Evolutionary conservation across 1,139 yeast species (phyloP).

Genomic region (Magnusiomyces magnusii): DNA sequence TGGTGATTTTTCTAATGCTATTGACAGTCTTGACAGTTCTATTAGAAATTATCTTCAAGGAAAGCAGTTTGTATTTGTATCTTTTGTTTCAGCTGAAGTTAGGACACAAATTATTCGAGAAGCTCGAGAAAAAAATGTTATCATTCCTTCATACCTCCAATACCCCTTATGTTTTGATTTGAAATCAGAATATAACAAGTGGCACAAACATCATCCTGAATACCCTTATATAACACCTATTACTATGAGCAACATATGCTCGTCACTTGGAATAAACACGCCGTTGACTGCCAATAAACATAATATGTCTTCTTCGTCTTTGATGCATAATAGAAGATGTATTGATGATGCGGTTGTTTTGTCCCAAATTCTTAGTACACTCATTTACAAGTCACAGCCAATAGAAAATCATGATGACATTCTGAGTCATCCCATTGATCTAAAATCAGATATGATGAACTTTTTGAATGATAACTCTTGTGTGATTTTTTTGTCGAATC

Average conservation of each 20-base stretch:
- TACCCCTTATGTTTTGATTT: conserved; percentile 74
- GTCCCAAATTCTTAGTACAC: conserved; percentile 42
- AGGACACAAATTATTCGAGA: conserved; percentile 75
- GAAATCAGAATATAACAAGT: conserved; percentile 60
- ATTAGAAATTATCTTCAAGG: conserved; percentile 41
- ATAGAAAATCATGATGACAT: conserved; percentile 47
- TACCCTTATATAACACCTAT: conserved; percentile 45
- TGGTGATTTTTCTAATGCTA: conserved; percentile 51
- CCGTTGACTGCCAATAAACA: conserved; percentile 17
- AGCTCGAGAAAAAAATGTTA: conserved; percentile 67
- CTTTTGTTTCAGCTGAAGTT: conserved; percentile 59
- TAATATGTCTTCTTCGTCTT: conserved; percentile 21
- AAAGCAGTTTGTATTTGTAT: conserved; percentile 57
- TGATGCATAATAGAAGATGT: conserved; percentile 33
- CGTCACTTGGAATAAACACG: conserved; percentile 16
- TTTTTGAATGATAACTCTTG: conserved; percentile 69
- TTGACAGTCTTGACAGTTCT: conserved; percentile 44
- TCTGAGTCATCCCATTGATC: conserved; percentile 66
- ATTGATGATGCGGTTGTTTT: conserved; percentile 38
- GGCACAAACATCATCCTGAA: conserved; percentile 65
- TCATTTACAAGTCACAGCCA: conserved; percentile 50
- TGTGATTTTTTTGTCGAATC: conserved; percentile 66
- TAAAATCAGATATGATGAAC: conserved; percentile 57
- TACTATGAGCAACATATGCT: conserved; percentile 45
- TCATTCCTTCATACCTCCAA: conserved; percentile 66